Evolutionary conservation across 768 basidiomycete species (phyloP), one percentile per base, ranked within the genome.

Genomic region (Chlorophyllum brunneum): DNA sequence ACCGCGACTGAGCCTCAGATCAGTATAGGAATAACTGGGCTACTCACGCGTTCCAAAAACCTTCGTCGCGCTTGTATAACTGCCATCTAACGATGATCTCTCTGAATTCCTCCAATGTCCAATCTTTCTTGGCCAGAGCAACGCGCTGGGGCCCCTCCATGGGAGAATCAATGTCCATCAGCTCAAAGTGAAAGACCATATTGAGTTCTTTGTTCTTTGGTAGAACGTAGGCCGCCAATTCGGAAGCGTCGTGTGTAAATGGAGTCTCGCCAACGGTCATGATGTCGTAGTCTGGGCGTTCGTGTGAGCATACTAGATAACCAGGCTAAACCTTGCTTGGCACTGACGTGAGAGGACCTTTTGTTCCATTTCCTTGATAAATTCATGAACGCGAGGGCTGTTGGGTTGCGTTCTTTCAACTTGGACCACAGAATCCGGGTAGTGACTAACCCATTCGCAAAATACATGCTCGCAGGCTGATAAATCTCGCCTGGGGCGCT

Each of bases 191-290:
- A 63, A 88, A 86, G 26, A 83, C 74, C 78, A 80, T 83, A 60
- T 86, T 70, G 22, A 86, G 75, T 60, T 85, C 81, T 51, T 81
- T 77, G 64, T 81, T 80, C 11, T 52, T 56, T 0, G 83, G 80
- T 2, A 81, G 73, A 34, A 78, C 78, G 61, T 86, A 83, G 41
- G 69, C 66, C 8, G 81, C 79, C 10, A 88, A 65, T 52, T 72
- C 66, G 6, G 72, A 64, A 5, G 80, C 66, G 42, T 75, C 72
- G 55, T 81, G 73, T 3, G 82, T 82, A 60, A 78, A 80, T 0
- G 82, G 79, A 0, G 79, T 78, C 65, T 83, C 85, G 41, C 84
- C 83, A 11, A 85, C 83, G 20, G 82, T 85, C 56, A 85, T 81
- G n/a, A 80, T 58, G 55, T 81, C 76, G 48, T 79, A 70, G 27